Percentiles rank a stretch among this genome's conserved stretches.
Conservation (phyloP, 2,329 filamentous ascomycete species). For the Ophiocordyceps camponoti-rufipedis region DNA sequence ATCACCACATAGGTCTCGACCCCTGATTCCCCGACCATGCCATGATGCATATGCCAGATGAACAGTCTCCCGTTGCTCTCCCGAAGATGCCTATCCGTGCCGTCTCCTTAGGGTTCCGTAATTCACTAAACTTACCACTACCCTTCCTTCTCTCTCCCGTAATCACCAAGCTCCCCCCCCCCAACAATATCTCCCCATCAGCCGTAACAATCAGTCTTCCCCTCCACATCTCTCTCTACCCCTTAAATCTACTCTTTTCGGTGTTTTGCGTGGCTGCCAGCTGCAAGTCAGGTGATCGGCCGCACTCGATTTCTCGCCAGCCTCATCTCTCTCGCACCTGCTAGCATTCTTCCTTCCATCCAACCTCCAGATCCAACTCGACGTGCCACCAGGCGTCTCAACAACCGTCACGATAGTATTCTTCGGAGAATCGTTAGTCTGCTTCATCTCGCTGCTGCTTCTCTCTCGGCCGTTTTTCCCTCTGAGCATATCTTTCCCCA, state of each 20-base stretch:
- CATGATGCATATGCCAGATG: no score
- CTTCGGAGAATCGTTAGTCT: neutral
- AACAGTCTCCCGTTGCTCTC: no score
- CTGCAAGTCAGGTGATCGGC: neutral
- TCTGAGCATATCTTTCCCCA: neutral
- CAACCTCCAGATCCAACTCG: neutral
- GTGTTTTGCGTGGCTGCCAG: neutral
- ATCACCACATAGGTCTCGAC: no score
- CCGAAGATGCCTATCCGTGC: no score
- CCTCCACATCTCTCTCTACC: no score
- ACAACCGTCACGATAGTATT: neutral
- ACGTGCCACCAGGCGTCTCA: neutral
- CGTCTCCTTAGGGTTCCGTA: no score
- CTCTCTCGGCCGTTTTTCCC: neutral
- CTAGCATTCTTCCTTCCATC: neutral
- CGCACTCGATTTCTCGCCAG: neutral
- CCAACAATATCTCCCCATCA: no score
- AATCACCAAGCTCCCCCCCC: no score
- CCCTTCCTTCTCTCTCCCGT: no score
- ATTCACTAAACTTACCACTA: no score
- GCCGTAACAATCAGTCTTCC: neutral
- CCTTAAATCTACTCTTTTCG: neutral
- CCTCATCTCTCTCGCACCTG: neutral
- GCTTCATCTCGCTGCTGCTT: neutral
- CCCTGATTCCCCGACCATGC: no score